A percentile compares a stretch with the other conserved stretches of the same genome.
These are phyloP conservation scores for Hypoxylon sp. DNA, from an alignment of 2,329 filamentous ascomycete genomes.

Conservation along the genomic window DNA sequence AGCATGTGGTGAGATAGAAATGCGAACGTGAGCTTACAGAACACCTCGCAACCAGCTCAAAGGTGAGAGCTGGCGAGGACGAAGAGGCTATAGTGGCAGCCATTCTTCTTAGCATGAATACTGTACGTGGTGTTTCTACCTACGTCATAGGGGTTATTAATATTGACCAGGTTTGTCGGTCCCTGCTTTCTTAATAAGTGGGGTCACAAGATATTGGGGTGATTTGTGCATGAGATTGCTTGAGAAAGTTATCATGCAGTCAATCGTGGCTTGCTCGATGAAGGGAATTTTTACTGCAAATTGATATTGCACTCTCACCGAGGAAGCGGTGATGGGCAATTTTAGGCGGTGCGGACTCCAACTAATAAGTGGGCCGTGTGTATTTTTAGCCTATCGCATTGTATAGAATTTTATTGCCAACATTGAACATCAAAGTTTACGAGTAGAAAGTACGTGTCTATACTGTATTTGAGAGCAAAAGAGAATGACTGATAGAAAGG, in stretches of 20 bases:
- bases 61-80: slow-evolving; percentile 77
- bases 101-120: slow-evolving; percentile 60
- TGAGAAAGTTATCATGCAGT: slow-evolving; percentile 32
- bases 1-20: neutral
- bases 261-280: slow-evolving; percentile 8
- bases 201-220: slow-evolving; percentile 26
- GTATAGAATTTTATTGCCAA: slow-evolving; percentile 15
- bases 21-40: slow-evolving; percentile 72
- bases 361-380: slow-evolving; percentile 26
- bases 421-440: neutral
- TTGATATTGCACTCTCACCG: slow-evolving; percentile 15
- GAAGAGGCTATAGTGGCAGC: slow-evolving; percentile 64
- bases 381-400: slow-evolving; percentile 27
- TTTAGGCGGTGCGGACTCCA: slow-evolving; percentile 14
- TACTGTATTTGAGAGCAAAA: too few relatives aligned
- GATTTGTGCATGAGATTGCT: slow-evolving; percentile 35
- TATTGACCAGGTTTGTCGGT: slow-evolving; percentile 18
- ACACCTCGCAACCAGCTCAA: slow-evolving; percentile 83
- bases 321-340: slow-evolving; percentile 6
- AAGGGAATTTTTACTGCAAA: slow-evolving; percentile 20
- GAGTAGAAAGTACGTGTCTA: too few relatives aligned
- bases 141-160: slow-evolving; percentile 42
- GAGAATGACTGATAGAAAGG: too few relatives aligned
- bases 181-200: slow-evolving; percentile 29
- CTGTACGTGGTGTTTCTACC: slow-evolving; percentile 24